These are phyloP conservation scores for Tricholoma flavovirens DNA, from an alignment of 768 basidiomycete genomes.

Conservation along the genomic window DNA sequence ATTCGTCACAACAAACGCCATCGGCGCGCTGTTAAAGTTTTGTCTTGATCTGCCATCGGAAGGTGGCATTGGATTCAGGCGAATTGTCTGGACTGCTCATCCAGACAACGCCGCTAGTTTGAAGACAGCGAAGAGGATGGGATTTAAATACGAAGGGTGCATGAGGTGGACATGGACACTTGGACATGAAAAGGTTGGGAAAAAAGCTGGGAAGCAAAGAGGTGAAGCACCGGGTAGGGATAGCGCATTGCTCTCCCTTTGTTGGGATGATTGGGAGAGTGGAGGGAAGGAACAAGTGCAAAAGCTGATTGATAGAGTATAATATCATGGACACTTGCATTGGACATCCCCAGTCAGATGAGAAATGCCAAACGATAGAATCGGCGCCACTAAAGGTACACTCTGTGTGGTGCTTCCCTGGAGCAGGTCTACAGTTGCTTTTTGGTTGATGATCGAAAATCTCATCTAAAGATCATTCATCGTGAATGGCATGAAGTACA, in stretches of 20 bases:
- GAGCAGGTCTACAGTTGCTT: not conserved
- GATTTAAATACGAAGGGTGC: conserved; percentile 44
- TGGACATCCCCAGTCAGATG: not conserved
- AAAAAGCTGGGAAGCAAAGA: conserved; percentile 16
- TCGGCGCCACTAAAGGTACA: no score
- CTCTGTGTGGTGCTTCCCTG: not conserved
- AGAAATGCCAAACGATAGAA: no score
- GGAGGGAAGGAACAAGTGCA: conserved; percentile 32
- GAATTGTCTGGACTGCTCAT: conserved; percentile 50
- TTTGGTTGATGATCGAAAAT: not conserved
- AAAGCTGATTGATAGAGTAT: conserved; percentile 25
- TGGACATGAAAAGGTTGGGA: conserved; percentile 25
- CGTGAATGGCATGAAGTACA: conserved; percentile 7
- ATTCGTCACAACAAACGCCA: conserved; percentile 44
- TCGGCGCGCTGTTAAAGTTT: conserved; percentile 33
- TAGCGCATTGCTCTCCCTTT: conserved; percentile 32
- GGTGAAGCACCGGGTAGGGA: conserved; percentile 32
- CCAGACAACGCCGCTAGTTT: conserved; percentile 40
- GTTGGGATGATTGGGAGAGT: conserved; percentile 52
- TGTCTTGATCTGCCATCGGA: conserved; percentile 29
- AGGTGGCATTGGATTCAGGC: conserved; percentile 45
- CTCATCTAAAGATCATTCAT: not conserved
- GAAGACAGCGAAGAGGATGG: conserved; percentile 44
- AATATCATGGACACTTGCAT: not conserved
- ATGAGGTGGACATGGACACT: conserved; percentile 46